These are phyloP conservation scores for Auriculariales sp. DNA, from an alignment of 768 basidiomycete genomes.

Conservation along the genomic window DNA sequence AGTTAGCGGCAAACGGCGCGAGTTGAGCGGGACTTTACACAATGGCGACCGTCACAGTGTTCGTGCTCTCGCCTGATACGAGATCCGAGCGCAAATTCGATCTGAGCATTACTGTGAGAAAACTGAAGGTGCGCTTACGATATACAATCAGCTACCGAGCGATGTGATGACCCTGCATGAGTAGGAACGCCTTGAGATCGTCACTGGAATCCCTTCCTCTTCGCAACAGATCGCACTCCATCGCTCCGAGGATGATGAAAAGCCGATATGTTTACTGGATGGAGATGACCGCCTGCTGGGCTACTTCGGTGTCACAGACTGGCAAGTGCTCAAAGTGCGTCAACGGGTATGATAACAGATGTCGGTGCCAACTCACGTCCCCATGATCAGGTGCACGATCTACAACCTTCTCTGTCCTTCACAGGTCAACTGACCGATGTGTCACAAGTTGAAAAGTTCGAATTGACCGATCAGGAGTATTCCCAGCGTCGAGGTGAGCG, in stretches of 20 bases:
- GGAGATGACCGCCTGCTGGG: slow-evolving; percentile 59
- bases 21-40: too few relatives aligned
- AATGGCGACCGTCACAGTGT: slow-evolving; percentile 42
- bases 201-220: slow-evolving; percentile 75
- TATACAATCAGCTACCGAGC: background rate
- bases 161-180: slow-evolving; percentile 3
- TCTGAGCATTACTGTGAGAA: slow-evolving; percentile 51
- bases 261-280: slow-evolving; percentile 32
- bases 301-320: slow-evolving; percentile 59
- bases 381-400: slow-evolving; percentile 47
- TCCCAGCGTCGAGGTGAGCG: slow-evolving; percentile 57
- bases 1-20: too few relatives aligned
- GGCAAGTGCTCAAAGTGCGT: slow-evolving; percentile 69
- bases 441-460: slow-evolving; percentile 84
- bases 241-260: slow-evolving; percentile 36
- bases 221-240: slow-evolving; percentile 58
- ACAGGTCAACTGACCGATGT: slow-evolving; percentile 80
- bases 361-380: slow-evolving; percentile 3
- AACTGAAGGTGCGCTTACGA: slow-evolving; percentile 58
- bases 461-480: slow-evolving; percentile 71
- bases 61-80: slow-evolving; percentile 76
- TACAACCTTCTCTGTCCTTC: slow-evolving; percentile 53
- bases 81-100: slow-evolving; percentile 81
- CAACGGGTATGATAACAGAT: background rate
- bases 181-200: slow-evolving; percentile 68